Conservation (phyloP, 306 rosid genomes). For the Cercis canadensis region DNA sequence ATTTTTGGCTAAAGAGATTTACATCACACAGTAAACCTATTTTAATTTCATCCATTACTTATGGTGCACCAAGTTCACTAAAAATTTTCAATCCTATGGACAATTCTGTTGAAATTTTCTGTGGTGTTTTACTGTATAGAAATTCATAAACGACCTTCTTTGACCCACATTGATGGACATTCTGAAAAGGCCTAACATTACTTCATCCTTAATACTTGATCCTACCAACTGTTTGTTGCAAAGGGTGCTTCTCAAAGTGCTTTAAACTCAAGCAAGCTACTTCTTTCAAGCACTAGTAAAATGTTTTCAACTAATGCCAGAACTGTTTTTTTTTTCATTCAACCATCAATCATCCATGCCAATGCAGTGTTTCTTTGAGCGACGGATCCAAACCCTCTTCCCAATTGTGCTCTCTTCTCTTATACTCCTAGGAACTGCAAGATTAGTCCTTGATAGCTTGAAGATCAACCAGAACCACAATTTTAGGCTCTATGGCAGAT, state of each 20-base stretch:
- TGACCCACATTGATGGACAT: not conserved
- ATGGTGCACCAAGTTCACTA: no score
- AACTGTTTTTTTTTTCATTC: slow-evolving; percentile 8
- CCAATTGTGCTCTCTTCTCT: slow-evolving; percentile 66
- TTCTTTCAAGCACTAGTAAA: slow-evolving; percentile 10
- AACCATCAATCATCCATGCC: slow-evolving; percentile 32
- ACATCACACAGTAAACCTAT: no score
- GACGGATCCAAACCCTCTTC: slow-evolving; percentile 57
- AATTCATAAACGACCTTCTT: no score
- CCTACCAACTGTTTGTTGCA: slow-evolving; percentile 86
- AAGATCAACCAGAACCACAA: slow-evolving; percentile 56
- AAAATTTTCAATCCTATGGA: no score
- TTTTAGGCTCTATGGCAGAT: slow-evolving; percentile 43
- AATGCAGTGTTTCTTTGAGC: slow-evolving; percentile 57
- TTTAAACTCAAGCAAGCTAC: slow-evolving; percentile 56
- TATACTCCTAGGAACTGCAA: slow-evolving; percentile 62
- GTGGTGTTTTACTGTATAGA: no score
- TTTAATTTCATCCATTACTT: no score
- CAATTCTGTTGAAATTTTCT: no score
- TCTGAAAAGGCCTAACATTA: slow-evolving; percentile 18
- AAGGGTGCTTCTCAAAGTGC: slow-evolving; percentile 38
- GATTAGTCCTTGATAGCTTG: slow-evolving; percentile 62
- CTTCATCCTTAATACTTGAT: slow-evolving; percentile 48
- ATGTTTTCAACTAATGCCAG: slow-evolving; percentile 19
- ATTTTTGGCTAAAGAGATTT: no score